Conservation (phyloP, 23 red algal genomes). For the Gracilaria vermiculophylla region DNA sequence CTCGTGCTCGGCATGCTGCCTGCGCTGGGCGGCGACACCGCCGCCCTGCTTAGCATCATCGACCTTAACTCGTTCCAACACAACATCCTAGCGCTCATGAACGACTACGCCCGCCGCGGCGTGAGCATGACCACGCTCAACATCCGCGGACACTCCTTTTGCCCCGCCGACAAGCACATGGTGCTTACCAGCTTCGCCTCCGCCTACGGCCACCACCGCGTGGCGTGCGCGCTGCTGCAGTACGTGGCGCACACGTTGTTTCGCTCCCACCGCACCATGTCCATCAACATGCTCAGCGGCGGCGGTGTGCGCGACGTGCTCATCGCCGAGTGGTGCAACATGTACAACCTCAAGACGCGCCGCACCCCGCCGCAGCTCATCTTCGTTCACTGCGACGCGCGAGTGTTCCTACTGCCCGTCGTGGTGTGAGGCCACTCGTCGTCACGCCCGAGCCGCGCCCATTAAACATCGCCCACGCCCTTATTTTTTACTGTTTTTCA, state of each 20-base stretch:
- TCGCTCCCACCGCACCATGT: neutral
- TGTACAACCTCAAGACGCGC: constrained; percentile 30
- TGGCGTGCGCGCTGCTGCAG: constrained; percentile 15
- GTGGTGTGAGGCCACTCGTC: neutral
- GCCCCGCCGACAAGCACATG: neutral
- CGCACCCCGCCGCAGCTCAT: constrained; percentile 41
- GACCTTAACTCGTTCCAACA: constrained; percentile 30
- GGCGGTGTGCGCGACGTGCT: constrained; percentile 56
- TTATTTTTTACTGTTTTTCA: no score
- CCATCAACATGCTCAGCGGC: constrained; percentile 53
- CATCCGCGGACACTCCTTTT: constrained; percentile 28
- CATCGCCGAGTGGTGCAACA: constrained; percentile 48
- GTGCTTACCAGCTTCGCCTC: constrained; percentile 45
- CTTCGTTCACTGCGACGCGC: neutral
- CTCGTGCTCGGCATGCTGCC: constrained; percentile 9
- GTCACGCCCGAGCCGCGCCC: neutral
- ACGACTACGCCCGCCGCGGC: constrained; percentile 21
- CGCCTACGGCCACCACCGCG: constrained; percentile 23
- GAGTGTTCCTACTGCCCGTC: neutral
- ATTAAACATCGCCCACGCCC: no score
- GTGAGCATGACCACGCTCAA: constrained; percentile 50
- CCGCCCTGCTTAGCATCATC: constrained; percentile 30
- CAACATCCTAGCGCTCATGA: constrained; percentile 19
- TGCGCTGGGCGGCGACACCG: neutral
- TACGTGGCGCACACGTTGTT: constrained; percentile 36